Base-by-base conservation (phyloP, 2,329 filamentous ascomycete species). In the Curvularia lunata region DNA sequence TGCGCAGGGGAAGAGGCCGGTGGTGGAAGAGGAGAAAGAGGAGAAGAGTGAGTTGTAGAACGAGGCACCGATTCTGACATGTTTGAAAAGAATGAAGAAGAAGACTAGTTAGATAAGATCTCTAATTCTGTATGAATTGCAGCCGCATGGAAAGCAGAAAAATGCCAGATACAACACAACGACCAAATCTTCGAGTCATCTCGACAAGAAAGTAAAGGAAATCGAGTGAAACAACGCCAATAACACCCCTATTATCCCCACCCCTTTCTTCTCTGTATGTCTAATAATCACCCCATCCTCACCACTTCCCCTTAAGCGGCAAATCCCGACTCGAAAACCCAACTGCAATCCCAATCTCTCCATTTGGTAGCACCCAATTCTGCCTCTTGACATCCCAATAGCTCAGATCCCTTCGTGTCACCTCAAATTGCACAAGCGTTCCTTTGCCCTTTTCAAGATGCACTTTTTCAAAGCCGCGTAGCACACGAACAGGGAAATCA, bases 401-500 rank as follows among this genome's bases (percentile, higher is more conserved):
- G 53, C 77, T 79, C 55, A 80, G 16, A 65, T 80, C 79, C 30
- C 75, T 67, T 48, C 78, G 67, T 18, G 74, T 79, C 4, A 81
- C 48, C 19, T 75, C 67, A 46, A 81, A 79, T 21, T 56, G 58
- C 0, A 80, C 76, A 28, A 56, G 51, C 49, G 67, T 49, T 10
- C 59, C 63, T 21, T 64, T 65, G 23, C 67, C 52, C 47, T 63
- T 55, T 12, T 68, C 62, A 0, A 81, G 54, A 13, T 68, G 49
- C 7, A 81, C 41, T 61, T 82, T 83, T 19, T 80, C 78, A 47
- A 80, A 83, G 1, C 72, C 75, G 4, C 81, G 66, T 5, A 83
- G 63, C 16, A 77, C 75, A 2, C 70, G 58, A 4, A 77, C 69
- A 0, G 77, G 76, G 47, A 91, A 92, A 27, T 91, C 88, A 21